Evolutionary conservation across 2,329 filamentous ascomycete genomes (phyloP), one percentile per base, ranked within the genome.

Genomic region (Chaetomiaceae sp.): DNA sequence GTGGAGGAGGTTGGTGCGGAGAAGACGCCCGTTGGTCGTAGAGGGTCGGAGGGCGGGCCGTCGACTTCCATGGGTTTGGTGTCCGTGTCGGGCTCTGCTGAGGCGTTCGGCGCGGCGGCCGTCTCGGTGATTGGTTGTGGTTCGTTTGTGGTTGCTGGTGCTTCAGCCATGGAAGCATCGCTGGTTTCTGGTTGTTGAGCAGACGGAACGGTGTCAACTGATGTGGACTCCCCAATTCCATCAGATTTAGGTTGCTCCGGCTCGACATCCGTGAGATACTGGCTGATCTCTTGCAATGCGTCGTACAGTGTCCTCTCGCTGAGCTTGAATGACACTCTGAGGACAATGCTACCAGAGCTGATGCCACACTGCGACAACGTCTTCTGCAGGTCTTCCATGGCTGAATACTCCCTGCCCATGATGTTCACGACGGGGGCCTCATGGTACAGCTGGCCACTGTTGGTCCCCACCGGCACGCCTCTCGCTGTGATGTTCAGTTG

Each of bases 321-420:
- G 52, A 75, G 75, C 61, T 77, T 81, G 68, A 91, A 97, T 27
- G 74, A 81, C 49, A 98, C 68, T 47, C 87, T 78, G 45, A 98
- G 74, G 45, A 95, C 68, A 4, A 87, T 83, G 59, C 78, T 91
- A 6, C 93, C 91, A 38, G 80, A 84, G 61, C 90, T 94, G 59
- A 94, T 84, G 0, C 93, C 93, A 15, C 97, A 70, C 63, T 95
- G 88, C 5, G 82, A 83, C 37, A 98, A 67, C 1, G 88, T 90
- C 72, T 95, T 95, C 64, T 96, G 88, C 48, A 97, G 75, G 59
- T 94, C 90, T 15, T 73, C 72, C 58, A 97, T 87, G 0, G 78
- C 81, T 3, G 83, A 76, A 14, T 95, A 67, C 56, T 91, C 87
- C 58, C 87, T 77, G 9, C 85, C 87, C 76, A 95, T 84, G 52